Conservation (phyloP, 23 red algal species). For the Gracilaria domingensis region DNA sequence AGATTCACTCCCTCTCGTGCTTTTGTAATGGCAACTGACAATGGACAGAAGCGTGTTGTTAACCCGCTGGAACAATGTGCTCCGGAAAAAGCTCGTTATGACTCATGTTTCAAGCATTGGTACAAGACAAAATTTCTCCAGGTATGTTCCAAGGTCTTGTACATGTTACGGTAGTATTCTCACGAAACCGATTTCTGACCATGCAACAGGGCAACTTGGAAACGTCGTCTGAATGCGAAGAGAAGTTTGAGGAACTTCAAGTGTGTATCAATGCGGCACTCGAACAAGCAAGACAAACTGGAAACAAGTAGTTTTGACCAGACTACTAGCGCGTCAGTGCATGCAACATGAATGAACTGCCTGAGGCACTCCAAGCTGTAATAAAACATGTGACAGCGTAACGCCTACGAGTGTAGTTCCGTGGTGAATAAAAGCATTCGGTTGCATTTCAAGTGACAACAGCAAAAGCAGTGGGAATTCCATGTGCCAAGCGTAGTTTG, state of each 20-base stretch:
- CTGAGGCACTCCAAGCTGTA: no score
- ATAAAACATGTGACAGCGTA: no score
- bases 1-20: no score
- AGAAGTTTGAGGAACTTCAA: constrained; percentile 55
- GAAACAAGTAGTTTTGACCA: neutral
- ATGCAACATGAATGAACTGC: no score
- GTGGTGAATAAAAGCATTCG: neutral
- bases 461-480: neutral
- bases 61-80: constrained; percentile 54
- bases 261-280: constrained; percentile 47
- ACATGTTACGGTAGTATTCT: neutral
- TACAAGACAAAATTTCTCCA: constrained; percentile 56
- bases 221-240: constrained; percentile 49
- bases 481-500: no score
- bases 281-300: constrained; percentile 10
- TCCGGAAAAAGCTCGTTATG: constrained; percentile 40
- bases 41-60: constrained; percentile 5
- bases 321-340: no score
- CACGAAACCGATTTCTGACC: neutral
- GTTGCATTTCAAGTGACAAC: neutral
- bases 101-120: constrained; percentile 63
- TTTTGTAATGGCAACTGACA: neutral
- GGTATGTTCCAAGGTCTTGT: neutral
- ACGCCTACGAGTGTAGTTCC: no score
- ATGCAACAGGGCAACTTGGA: constrained; percentile 22